Conservation (phyloP, 2,329 filamentous ascomycete species). For the Pseudogymnoascus sp. region DNA sequence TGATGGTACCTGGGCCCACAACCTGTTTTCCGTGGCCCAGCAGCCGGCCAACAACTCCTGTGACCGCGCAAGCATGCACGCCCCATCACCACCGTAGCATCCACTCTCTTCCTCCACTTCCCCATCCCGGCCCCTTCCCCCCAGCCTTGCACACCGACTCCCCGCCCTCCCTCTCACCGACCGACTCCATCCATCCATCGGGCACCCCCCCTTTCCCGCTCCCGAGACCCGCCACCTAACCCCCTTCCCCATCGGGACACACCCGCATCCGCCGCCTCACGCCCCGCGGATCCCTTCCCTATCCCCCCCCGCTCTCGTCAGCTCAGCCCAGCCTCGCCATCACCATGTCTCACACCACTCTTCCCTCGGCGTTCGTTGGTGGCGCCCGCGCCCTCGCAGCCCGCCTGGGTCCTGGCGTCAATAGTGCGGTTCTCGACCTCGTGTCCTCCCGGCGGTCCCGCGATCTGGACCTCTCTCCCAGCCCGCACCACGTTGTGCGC, state of each 20-base stretch:
- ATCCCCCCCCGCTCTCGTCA: neutral
- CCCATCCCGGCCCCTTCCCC: too few relatives aligned
- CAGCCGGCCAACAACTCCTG: neutral
- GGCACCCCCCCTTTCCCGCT: neutral
- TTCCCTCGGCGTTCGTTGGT: neutral
- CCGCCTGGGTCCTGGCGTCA: neutral
- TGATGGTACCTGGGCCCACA: slow-evolving; percentile 1
- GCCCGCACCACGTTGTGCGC: neutral
- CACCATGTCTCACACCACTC: neutral
- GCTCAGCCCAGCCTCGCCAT: neutral
- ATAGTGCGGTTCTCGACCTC: neutral
- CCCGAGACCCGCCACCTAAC: neutral
- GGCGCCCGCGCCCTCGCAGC: neutral
- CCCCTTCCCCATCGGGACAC: neutral
- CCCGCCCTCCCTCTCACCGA: neutral
- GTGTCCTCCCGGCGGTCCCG: neutral
- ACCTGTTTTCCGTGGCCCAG: neutral
- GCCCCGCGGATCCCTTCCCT: neutral
- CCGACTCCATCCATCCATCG: neutral
- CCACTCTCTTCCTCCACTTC: neutral
- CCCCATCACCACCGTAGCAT: neutral
- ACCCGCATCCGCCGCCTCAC: neutral
- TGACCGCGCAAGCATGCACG: slow-evolving; percentile 4
- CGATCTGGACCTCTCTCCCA: neutral
- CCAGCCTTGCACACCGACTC: neutral